These are phyloP conservation scores for Carex myosuroides DNA, from an alignment of 176 grass and related monocot species.

Conservation along the genomic window DNA sequence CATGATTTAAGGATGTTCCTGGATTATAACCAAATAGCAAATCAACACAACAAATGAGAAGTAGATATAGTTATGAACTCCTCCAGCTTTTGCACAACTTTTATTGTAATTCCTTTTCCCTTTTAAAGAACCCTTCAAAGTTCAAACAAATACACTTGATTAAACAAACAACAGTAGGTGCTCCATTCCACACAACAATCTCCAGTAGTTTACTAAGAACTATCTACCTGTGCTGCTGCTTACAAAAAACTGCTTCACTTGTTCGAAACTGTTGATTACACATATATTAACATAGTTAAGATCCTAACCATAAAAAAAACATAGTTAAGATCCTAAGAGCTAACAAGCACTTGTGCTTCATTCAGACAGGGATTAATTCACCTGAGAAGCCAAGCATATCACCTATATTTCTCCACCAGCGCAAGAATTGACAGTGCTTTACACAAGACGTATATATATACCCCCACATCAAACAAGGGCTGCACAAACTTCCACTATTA, in stretches of 20 bases:
- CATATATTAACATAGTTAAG: conserved; percentile 17
- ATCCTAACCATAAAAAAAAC: no score
- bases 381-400: conserved; percentile 17
- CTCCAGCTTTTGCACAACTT: background rate
- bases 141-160: conserved; percentile 17
- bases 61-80: background rate
- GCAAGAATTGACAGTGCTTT: conserved; percentile 3
- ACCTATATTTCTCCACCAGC: conserved; percentile 11
- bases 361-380: background rate
- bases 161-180: background rate
- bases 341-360: background rate
- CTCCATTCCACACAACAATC: conserved; percentile 10
- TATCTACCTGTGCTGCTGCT: conserved; percentile 1
- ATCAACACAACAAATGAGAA: background rate
- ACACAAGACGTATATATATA: conserved; percentile 4
- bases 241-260: conserved; percentile 18
- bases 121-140: conserved; percentile 13
- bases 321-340: background rate
- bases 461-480: conserved; percentile 17
- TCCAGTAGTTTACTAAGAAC: background rate
- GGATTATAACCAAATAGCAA: background rate
- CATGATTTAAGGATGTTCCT: background rate
- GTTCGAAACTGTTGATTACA: conserved; percentile 16
- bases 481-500: conserved; percentile 20
- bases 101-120: background rate